Base-by-base conservation (phyloP, 2,329 filamentous ascomycete species). In the Epichloe typhina region DNA sequence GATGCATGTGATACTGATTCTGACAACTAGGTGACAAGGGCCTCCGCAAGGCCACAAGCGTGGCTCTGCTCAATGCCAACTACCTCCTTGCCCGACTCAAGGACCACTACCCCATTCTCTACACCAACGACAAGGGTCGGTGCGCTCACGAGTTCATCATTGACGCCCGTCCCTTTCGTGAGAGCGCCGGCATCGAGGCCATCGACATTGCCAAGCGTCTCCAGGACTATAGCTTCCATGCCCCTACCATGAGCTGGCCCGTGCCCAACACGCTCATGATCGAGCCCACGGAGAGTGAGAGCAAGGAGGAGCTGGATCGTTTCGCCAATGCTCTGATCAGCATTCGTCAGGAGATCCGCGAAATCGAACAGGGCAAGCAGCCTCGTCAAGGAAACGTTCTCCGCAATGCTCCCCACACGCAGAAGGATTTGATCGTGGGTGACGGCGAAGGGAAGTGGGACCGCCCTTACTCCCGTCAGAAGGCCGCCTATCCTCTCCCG, bases 121-220 rank as follows among this genome's bases (percentile, higher is more conserved):
- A 96, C 73, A 95, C 88, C 58, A 97, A 97, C 67, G 76, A 79
- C 50, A 79, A 89, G 55, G 86, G 84, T 21, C 86, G 90, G 51
- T 97, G 91, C 66, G 91, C 91, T 0, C 91, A 97, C 74, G 91
- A 97, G 69, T 97, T 97, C 71, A 97, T 97, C 66, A 80, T 97
- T 36, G 91, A 97, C 60, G 79, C 83, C 5, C 86, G 91, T 21
- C 79, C 81, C 23, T 95, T 96, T 75, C 86, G 88, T 64, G 84
- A 90, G 50, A 80, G 82, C 1, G 81, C 85, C 6, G 88, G 88
- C 26, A 73, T 97, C 59, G 90, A 96, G 70, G 91, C 86, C 33
- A 93, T 95, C 59, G 91, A 97, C 63, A 86, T 97, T 57, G 91
- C 91, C 62, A 97, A 97, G 76, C 87, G 91, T 55, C 80, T 97